Percentiles rank a stretch among this genome's conserved stretches.
phyloP scores from a whole-genome alignment of 345 rosid species.

The Gossypioides kirkii region DNA sequence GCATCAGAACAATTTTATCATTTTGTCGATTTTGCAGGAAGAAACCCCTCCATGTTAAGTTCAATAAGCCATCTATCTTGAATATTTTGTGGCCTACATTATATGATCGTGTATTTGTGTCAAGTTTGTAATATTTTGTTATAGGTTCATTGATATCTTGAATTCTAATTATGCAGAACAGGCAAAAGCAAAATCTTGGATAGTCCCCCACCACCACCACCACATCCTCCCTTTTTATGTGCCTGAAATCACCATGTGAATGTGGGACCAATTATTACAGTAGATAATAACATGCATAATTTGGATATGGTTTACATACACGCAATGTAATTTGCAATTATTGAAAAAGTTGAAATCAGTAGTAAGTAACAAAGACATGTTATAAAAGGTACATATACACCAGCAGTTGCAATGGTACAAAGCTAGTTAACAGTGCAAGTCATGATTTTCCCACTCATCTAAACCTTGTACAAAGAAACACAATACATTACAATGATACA shows the following conservation, averaged over 20 bases:
- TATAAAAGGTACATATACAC: constrained; percentile 33
- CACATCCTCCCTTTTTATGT: too few relatives aligned
- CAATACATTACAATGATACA: constrained; percentile 48
- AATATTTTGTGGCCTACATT: background rate
- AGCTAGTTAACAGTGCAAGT: constrained; percentile 34
- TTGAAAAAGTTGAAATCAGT: constrained; percentile 22
- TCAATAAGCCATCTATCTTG: constrained; percentile 5
- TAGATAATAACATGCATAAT: background rate
- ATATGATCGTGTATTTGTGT: too few relatives aligned
- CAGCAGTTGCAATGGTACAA: constrained; percentile 33
- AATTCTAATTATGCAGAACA: too few relatives aligned
- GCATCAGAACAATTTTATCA: background rate
- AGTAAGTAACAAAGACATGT: constrained; percentile 9
- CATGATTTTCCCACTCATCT: constrained; percentile 39
- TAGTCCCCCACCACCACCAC: too few relatives aligned
- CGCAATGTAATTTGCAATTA: constrained; percentile 25
- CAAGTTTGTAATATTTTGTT: too few relatives aligned
- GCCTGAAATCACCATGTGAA: background rate
- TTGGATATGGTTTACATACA: too few relatives aligned
- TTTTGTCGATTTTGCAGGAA: background rate
- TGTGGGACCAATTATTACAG: background rate
- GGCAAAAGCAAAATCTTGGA: too few relatives aligned
- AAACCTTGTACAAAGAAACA: constrained; percentile 48
- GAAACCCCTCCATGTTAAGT: background rate
- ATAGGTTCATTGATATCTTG: background rate